Evolutionary conservation across 768 basidiomycete genomes (phyloP).

Genomic region (Candolleomyces efflorescens): DNA sequence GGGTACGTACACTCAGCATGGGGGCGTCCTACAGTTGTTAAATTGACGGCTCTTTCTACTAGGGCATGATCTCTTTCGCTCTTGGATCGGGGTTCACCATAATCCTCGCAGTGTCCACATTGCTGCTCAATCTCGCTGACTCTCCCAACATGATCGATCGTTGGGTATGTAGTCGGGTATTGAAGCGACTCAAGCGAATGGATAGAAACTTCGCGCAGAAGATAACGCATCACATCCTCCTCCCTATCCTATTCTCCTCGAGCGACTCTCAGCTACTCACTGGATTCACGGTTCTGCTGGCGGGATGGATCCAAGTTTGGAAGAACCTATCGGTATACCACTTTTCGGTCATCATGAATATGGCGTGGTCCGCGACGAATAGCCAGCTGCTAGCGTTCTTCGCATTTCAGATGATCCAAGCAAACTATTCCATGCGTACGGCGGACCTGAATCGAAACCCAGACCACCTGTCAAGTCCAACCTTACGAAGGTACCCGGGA

Average conservation of each 20-base stretch:
- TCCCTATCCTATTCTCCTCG: slow-evolving; percentile 6
- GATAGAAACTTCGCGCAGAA: not conserved
- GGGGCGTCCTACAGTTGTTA: not conserved
- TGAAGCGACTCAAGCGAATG: not conserved
- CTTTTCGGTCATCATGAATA: slow-evolving; percentile 1
- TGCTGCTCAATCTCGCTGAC: not conserved
- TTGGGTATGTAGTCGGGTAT: not conserved
- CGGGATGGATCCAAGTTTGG: slow-evolving; percentile 1
- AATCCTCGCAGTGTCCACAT: not conserved
- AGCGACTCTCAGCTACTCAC: slow-evolving; percentile 7
- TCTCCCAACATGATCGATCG: not conserved
- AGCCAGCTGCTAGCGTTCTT: slow-evolving; percentile 5
- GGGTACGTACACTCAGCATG: not conserved
- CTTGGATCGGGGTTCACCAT: not conserved
- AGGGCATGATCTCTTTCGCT: not conserved
- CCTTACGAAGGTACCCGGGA: not conserved
- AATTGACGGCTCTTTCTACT: not conserved
- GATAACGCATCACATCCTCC: not conserved
- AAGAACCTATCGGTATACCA: slow-evolving; percentile 5
- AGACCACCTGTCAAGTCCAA: not conserved
- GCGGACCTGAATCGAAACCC: not conserved
- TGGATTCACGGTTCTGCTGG: not conserved
- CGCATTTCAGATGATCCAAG: not conserved
- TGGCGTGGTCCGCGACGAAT: slow-evolving; percentile 3
- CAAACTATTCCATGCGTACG: not conserved